phyloP scores from a whole-genome alignment of 2,329 filamentous ascomycete species.

The Alternaria gansuensis region DNA sequence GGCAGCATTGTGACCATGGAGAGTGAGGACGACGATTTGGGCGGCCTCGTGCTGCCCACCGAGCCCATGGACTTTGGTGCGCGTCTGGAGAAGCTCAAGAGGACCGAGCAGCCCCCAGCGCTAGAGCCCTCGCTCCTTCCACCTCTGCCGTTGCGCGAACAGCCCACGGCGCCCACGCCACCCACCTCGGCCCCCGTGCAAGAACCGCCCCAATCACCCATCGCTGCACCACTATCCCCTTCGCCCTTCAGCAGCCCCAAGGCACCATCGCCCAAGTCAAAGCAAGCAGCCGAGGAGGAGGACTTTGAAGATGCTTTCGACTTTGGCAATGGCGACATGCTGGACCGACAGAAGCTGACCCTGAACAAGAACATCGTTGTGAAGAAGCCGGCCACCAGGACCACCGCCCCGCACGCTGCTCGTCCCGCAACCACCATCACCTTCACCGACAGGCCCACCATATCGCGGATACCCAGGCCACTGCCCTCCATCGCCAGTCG shows the following conservation, averaged over 20 bases:
- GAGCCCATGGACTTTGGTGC: conserved; percentile 85
- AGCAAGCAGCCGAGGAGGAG: conserved; percentile 59
- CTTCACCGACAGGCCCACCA: conserved; percentile 77
- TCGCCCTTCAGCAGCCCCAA: conserved; percentile 34
- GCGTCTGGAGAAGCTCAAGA: conserved; percentile 76
- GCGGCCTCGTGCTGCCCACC: conserved; percentile 84
- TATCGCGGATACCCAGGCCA: conserved; percentile 82
- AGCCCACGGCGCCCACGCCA: conserved; percentile 40
- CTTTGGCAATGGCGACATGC: conserved; percentile 81
- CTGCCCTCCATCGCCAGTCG: conserved; percentile 61
- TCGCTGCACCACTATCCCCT: conserved; percentile 25
- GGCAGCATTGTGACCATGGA: conserved; percentile 90
- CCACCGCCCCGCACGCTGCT: conserved; percentile 73
- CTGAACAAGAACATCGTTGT: conserved; percentile 92
- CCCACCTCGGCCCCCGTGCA: conserved; percentile 18
- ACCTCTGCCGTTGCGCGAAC: conserved; percentile 31
- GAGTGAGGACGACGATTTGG: conserved; percentile 91
- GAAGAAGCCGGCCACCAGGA: conserved; percentile 67
- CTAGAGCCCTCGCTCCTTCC: conserved; percentile 32
- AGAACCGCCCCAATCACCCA: conserved; percentile 31
- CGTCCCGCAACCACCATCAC: conserved; percentile 83
- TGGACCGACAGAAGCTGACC: conserved; percentile 81
- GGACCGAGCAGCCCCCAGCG: conserved; percentile 48
- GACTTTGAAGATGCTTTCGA: conserved; percentile 90
- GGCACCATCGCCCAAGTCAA: conserved; percentile 30